Evolutionary conservation across 176 grass and related monocot genomes (phyloP).

Genomic region (Juncus inflexus): DNA sequence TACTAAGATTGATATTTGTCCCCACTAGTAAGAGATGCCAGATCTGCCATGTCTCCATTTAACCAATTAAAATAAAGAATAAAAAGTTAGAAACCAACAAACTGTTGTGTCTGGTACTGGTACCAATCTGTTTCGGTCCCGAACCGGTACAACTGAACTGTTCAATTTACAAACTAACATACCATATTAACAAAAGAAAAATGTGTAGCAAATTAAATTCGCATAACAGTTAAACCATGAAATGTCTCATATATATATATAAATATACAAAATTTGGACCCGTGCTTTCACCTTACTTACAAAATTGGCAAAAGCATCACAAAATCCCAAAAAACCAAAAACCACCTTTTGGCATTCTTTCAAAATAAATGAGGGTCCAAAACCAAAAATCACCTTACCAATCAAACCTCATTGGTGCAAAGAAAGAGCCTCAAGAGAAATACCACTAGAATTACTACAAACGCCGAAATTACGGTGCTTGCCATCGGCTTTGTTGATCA

Average conservation of each 20-base stretch:
- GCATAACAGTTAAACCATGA: background rate
- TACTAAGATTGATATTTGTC: no score
- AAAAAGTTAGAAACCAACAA: no score
- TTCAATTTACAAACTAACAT: no score
- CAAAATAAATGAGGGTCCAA: slow-evolving; percentile 4
- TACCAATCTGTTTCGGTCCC: no score
- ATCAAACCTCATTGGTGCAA: slow-evolving; percentile 23
- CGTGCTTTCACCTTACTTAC: slow-evolving; percentile 21
- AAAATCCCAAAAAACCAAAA: background rate
- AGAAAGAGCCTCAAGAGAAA: slow-evolving; percentile 37
- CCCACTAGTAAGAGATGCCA: no score
- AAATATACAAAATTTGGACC: slow-evolving; percentile 32
- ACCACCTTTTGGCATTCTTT: background rate
- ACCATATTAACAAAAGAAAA: no score
- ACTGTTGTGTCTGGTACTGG: no score
- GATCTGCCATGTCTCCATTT: no score
- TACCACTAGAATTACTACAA: slow-evolving; percentile 26
- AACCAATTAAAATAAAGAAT: no score
- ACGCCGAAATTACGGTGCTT: slow-evolving; percentile 82
- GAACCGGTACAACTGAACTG: no score
- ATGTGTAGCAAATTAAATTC: no score
- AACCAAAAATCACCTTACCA: background rate
- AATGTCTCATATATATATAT: background rate
- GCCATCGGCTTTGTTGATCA: slow-evolving; percentile 81
- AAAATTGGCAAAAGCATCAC: slow-evolving; percentile 60